phyloP scores from a whole-genome alignment of 306 rosid species.

The Quercus dentata region DNA sequence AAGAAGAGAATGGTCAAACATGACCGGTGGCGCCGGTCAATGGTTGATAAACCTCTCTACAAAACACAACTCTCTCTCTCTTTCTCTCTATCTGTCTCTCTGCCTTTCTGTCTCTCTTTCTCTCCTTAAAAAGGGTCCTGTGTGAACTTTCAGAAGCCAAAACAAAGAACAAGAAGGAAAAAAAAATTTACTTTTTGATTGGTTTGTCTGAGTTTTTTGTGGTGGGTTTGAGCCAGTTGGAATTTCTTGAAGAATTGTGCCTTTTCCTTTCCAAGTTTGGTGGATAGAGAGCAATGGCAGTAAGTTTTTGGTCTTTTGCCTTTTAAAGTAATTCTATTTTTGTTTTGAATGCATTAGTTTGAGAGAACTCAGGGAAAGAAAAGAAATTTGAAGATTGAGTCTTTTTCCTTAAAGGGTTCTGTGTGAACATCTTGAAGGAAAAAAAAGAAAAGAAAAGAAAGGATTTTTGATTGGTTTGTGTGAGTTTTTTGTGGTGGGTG shows the following conservation, averaged over 20 bases:
- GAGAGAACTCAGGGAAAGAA: conserved; percentile 11
- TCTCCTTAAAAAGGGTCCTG: conserved; percentile 8
- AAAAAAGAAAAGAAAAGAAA: too few relatives aligned
- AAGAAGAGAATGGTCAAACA: conserved; percentile 57
- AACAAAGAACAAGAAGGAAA: too few relatives aligned
- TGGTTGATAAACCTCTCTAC: conserved; percentile 61
- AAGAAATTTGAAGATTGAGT: not conserved
- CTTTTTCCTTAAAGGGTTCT: not conserved
- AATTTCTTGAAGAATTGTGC: conserved; percentile 12
- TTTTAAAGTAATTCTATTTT: not conserved
- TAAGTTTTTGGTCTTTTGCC: conserved; percentile 24
- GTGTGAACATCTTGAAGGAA: too few relatives aligned
- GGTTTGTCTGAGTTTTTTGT: conserved; percentile 11
- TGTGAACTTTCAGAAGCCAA: too few relatives aligned
- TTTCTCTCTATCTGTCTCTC: conserved; percentile 9
- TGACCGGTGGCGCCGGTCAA: conserved; percentile 78
- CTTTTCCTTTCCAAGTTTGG: conserved; percentile 30
- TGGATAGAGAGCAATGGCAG: conserved; percentile 60
- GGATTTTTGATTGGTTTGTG: too few relatives aligned
- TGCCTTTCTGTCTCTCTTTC: conserved; percentile 25
- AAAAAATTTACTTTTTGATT: not conserved
- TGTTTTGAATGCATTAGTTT: conserved; percentile 8
- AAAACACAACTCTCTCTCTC: not conserved
- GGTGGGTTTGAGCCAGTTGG: conserved; percentile 27
- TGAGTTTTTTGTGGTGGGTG: too few relatives aligned